Conservation (phyloP, 768 basidiomycete species). For the Symmetrospora coprosmae region DNA sequence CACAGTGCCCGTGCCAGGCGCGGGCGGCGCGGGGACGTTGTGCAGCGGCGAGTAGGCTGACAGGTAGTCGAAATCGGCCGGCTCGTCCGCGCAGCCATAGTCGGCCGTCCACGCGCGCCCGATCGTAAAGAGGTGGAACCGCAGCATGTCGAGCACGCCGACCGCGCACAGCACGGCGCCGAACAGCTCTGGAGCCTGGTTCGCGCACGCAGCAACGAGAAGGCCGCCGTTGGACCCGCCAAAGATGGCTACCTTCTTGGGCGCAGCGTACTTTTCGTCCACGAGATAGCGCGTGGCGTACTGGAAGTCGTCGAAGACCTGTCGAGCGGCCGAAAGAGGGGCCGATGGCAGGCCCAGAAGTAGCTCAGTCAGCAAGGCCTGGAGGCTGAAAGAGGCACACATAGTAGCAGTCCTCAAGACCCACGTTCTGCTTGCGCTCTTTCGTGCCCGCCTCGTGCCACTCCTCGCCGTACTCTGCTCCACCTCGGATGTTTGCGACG, state of each 20-base stretch:
- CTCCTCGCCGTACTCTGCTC: constrained; percentile 63
- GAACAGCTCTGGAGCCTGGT: constrained; percentile 60
- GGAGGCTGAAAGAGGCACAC: no score
- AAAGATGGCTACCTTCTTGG: constrained; percentile 59
- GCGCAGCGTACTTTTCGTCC: constrained; percentile 54
- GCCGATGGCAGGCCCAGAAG: no score
- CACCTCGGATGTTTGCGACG: constrained; percentile 46
- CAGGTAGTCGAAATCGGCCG: constrained; percentile 73
- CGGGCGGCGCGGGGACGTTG: constrained; percentile 55
- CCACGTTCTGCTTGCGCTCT: constrained; percentile 40
- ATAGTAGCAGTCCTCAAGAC: no score
- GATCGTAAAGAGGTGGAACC: constrained; percentile 66
- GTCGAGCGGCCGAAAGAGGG: no score
- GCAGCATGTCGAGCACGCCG: constrained; percentile 55
- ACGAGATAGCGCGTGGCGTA: constrained; percentile 47
- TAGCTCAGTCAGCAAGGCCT: no score
- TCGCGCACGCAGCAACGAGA: constrained; percentile 68
- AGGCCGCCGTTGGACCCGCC: constrained; percentile 67
- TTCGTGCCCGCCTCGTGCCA: constrained; percentile 63
- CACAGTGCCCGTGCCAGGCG: constrained; percentile 39
- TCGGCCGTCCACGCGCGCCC: constrained; percentile 69
- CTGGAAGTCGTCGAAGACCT: constrained; percentile 59
- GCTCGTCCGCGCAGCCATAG: constrained; percentile 59
- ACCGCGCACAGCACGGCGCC: constrained; percentile 71
- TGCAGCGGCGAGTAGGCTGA: constrained; percentile 63